Evolutionary conservation across 805 yeast genomes (phyloP).

Genomic region (Wickerhamiella qilinensis): DNA sequence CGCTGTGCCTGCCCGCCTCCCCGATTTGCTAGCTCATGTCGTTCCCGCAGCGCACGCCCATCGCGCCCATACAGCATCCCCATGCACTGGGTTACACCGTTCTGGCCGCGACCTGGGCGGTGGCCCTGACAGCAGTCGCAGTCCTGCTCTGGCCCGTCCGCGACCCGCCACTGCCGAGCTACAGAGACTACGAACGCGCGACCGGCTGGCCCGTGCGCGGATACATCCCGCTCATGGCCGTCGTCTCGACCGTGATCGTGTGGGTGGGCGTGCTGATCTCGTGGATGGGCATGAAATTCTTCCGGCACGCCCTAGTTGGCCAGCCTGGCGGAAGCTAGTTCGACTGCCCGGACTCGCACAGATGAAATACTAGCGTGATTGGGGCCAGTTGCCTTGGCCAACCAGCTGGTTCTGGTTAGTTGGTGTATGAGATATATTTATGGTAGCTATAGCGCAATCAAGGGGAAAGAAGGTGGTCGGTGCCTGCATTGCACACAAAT

Average conservation of each 20-base stretch:
- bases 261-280: constrained; percentile 62
- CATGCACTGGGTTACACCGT: not conserved
- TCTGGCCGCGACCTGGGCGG: not conserved
- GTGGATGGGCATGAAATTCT: constrained; percentile 70
- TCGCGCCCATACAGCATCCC: not conserved
- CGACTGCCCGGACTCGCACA: no score
- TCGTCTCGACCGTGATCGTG: constrained; percentile 23
- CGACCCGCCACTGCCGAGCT: not conserved
- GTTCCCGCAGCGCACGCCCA: not conserved
- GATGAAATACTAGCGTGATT: not conserved
- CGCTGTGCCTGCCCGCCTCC: not conserved
- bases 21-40: not conserved
- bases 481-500: no score
- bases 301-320: constrained; percentile 49
- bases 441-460: no score
- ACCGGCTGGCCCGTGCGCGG: constrained; percentile 26
- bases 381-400: not conserved
- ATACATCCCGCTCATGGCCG: constrained; percentile 24
- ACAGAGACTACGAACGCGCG: constrained; percentile 10
- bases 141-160: not conserved
- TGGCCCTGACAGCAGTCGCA: not conserved
- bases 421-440: no score
- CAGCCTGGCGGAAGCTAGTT: no score
- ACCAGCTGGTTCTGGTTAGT: no score
- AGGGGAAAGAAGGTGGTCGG: no score